Base-by-base conservation (phyloP, 495 filamentous ascomycete species). In the Thozetella sp. region DNA sequence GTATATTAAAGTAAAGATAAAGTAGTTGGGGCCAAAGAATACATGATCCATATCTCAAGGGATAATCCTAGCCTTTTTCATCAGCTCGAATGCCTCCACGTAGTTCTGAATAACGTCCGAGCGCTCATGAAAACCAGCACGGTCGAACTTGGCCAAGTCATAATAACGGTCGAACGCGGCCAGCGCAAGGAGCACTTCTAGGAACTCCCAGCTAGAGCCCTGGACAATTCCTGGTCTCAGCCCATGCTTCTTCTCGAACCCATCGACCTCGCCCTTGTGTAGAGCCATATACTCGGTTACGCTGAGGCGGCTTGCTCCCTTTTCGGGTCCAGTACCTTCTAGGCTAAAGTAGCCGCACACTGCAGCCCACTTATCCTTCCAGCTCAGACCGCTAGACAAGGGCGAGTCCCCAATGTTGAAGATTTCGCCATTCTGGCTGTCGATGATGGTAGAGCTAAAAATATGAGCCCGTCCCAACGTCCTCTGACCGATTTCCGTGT, bases 401-500 rank as follows among this genome's bases (percentile, higher is more conserved):
- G 69, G 64, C 1, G 64, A 69, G 53, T 78, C 72, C 1, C 61
- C 77, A 25, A 66, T 51, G 48, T 81, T 80, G 62, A 72, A 78
- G 10, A 55, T 46, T 20, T 60, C 55, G 10, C 68, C 69, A 13
- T 64, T 58, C 2, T 55, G 45, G 6, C 57, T 50, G 3, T 73
- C 62, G 0, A 56, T 64, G 20, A 69, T 50, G 43, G 71, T 52
- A 2, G 69, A 72, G 2, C 72, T 73, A 56, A 67, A 74, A 55
- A 83, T 76, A 46, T 74, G 66, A 24, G 78, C 72, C 0, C 64
- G 64, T 1, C 76, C 72, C 25, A 83, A 65, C n/a, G 76, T 67
- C 52, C 77, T 73, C 60, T 80, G 79, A 3, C 65, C 73, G 4
- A 69, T 70, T 53, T 76, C 67, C 2, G 67, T 77, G 51, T 72